Evolutionary conservation across 352 stramenopile genomes (phyloP), one percentile per base, ranked within the genome.

Genomic region (Pythium brassicae): DNA sequence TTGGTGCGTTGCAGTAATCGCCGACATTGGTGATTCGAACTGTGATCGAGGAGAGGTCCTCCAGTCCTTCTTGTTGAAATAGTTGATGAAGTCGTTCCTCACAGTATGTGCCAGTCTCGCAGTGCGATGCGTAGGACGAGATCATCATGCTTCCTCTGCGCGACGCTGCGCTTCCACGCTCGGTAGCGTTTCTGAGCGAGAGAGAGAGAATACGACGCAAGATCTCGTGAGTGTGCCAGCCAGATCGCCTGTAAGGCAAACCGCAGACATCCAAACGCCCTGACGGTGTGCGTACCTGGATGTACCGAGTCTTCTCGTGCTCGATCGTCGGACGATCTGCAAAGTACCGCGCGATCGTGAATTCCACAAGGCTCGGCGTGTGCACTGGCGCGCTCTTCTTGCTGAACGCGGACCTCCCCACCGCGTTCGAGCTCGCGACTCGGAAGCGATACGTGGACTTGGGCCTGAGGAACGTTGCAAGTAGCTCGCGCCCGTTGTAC

Each of bases 351-450:
- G 65, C 55, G 58, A 92, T 72, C 23, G 82, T 92, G 58, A 79
- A 86, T 27, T 78, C 72, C 10, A 89, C 75, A 20, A 92, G 77
- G 59, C 77, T 89, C 14, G 82, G 82, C 11, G 75, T 89, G 10
- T 45, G 50, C 45, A 79, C 55, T 15, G 71, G 27, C 0, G 45
- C 50, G 4, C 71, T 81, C 50, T 67, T 65, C 6, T 62, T 55
- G 50, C 76, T 87, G 42, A 74, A 80, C 9, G 20, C 43, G 0
- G 61, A 58, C 7, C 62, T 67, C 3, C 79, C 79, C 0, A 76
- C 66, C 0, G 54, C 49, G 50, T 92, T 92, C 25, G 70, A 56
- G 14, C 68, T 63, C 5, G 75, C 73, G 4, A 92, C 70, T 1
- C 72, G 71, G 47, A 89, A 89, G 0, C 50, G 57, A 27, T 89